A percentile compares a stretch with the other conserved stretches of the same genome.
Conservation (phyloP, 1,284 basidiomycete genomes). For the Takashimella koratensis region DNA sequence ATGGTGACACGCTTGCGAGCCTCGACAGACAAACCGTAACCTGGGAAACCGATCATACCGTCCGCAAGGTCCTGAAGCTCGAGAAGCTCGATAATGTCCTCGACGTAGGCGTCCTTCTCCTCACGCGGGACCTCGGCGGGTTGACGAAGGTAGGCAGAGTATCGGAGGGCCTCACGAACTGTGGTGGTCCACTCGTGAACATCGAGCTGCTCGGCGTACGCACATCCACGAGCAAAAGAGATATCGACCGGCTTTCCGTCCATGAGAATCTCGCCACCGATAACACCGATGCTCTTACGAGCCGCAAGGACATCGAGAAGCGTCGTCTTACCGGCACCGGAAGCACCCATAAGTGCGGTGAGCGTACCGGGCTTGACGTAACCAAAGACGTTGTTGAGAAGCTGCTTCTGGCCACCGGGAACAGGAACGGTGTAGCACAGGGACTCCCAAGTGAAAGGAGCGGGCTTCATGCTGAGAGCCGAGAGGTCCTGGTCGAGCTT, state of each 20-base stretch:
- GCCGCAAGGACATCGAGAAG: constrained; percentile 56
- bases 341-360: constrained; percentile 60
- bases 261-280: constrained; percentile 52
- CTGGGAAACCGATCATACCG: constrained; percentile 51
- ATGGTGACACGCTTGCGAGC: constrained; percentile 60
- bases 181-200: constrained; percentile 78
- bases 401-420: constrained; percentile 52
- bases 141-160: constrained; percentile 60
- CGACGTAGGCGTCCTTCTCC: constrained; percentile 56
- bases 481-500: constrained; percentile 47
- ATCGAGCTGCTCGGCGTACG: constrained; percentile 59
- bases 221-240: constrained; percentile 53
- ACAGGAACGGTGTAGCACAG: constrained; percentile 53
- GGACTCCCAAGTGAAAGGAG: constrained; percentile 52
- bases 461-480: constrained; percentile 43
- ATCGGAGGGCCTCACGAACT: constrained; percentile 58
- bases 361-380: constrained; percentile 58
- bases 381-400: constrained; percentile 56
- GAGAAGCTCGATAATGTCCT: constrained; percentile 55
- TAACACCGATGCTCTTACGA: constrained; percentile 55
- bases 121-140: constrained; percentile 51
- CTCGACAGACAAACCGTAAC: constrained; percentile 54
- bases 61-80: constrained; percentile 55
- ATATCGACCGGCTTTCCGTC: constrained; percentile 54
- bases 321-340: constrained; percentile 57